phyloP scores from a whole-genome alignment of 768 basidiomycete species.

The Coprinopsis sp. region DNA sequence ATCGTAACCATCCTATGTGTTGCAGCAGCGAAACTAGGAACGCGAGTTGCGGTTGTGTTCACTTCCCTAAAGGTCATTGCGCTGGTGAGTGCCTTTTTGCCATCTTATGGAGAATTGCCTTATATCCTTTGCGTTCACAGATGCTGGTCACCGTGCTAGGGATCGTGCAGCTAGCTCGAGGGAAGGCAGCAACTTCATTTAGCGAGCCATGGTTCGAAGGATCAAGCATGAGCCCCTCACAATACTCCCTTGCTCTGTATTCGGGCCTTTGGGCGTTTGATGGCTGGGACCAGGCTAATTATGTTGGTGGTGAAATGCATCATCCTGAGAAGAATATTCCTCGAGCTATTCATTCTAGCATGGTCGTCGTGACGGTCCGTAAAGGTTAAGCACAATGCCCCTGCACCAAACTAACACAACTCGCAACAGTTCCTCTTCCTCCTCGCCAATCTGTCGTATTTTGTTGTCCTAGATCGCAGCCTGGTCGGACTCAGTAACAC shows the following conservation, averaged over 20 bases:
- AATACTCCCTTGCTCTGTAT: conserved; percentile 91
- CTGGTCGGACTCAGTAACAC: conserved; percentile 79
- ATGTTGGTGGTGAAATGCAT: conserved; percentile 84
- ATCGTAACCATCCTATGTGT: conserved; percentile 76
- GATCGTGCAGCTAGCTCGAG: conserved; percentile 67
- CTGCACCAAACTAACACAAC: conserved; percentile 4
- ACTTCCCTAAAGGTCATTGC: conserved; percentile 78
- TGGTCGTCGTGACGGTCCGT: conserved; percentile 74
- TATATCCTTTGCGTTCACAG: conserved; percentile 28
- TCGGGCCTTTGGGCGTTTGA: conserved; percentile 95
- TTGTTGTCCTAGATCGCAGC: conserved; percentile 83
- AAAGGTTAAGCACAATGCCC: neutral
- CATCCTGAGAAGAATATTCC: conserved; percentile 85
- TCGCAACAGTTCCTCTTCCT: conserved; percentile 62
- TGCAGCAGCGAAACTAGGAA: conserved; percentile 70
- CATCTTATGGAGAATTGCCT: neutral
- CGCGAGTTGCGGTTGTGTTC: conserved; percentile 80
- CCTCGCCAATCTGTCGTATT: conserved; percentile 84
- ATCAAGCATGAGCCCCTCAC: conserved; percentile 73
- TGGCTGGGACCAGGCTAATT: conserved; percentile 94
- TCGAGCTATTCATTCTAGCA: conserved; percentile 84
- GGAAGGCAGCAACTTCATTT: conserved; percentile 66
- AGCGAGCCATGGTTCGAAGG: conserved; percentile 63
- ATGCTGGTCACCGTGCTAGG: conserved; percentile 74
- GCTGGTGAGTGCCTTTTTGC: conserved; percentile 42